Evolutionary conservation across 805 yeast species (phyloP), one percentile per base, ranked within the genome.

Genomic region (Candida ipomoeae): DNA sequence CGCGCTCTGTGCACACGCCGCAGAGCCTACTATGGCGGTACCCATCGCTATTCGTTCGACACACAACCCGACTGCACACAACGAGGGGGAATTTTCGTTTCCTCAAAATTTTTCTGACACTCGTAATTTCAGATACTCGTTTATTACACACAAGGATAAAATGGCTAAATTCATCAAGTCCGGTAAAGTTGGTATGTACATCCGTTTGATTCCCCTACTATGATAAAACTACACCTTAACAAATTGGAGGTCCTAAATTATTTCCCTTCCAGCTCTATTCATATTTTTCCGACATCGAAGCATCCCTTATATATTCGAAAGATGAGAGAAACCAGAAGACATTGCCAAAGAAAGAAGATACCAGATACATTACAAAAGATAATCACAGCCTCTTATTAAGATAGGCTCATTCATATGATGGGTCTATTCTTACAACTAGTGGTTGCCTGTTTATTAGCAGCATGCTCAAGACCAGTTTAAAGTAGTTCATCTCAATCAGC

Each of bases 121-220:
- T 43, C 42, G 50, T 46, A 50, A 36, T 43, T 40, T 51, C 46
- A 34, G 52, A 36, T 35, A 44, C 51, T 51, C 52, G 49, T 49
- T 53, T 53, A 51, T 52, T 47, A 56, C 55, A 59, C 67, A 61
- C 58, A 65, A 65, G 63, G 62, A 51, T 63, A 75, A 73, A 80
- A 91, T 90, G 97, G 96, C 96, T 82, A 94, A 94, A 82, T 92
- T 94, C 87, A 85, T 94, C 81, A 94, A 92, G 84, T 88, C 98
- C 78, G 97, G 97, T 85, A 90, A 87, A 87, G 98, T 92, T 86
- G 97, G 92, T 86, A 85, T 76, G 94, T 85, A 80, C 50, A 47
- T 36, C 45, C 18, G 34, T 11, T 21, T 21, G 13, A 18, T 5
- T 21, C 31, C 45, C 17, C 34, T 26, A 17, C 11, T 5, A 32